Base-by-base conservation (phyloP, 2,329 filamentous ascomycete genomes). In the Gnomoniopsis smithogilvyi region DNA sequence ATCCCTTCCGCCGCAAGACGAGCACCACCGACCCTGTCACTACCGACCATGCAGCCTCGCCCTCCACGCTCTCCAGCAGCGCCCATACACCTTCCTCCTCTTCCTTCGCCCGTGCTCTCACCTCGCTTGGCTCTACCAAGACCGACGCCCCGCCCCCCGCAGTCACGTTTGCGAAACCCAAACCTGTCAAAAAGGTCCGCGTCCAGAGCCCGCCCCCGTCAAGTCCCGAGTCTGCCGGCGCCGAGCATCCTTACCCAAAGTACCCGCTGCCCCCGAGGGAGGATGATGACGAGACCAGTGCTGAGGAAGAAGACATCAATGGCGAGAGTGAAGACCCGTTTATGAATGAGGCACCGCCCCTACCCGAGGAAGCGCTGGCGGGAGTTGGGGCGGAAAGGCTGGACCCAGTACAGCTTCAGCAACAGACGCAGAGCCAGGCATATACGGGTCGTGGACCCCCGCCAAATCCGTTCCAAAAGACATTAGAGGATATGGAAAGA, bases 141-240 rank as follows among this genome's bases (percentile, higher is more conserved):
- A 68, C 72, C 22, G 64, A 64, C 46, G 69, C 69, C 24, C 67
- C 69, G 47, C 69, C 74, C 58, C 71, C 68, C 33, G 68, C 62
- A 41, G 72, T 67, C 64, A 76, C 66, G 36, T 72, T 70, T 58
- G 67, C 69, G 64, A 80, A 73, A 64, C 69, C 71, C 45, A 90
- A 81, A 76, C 76, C 84, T 43, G 78, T 82, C 60, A 89, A 89
- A 73, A 88, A 84, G 67, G 87, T 90, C 61, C 84, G 87, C 67
- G 82, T 88, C 10, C 80, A 87, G 68, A 87, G 84, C 46, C 85
- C 85, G 54, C 84, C 84, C 60, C 84, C 84, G 3, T 79, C 81
- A n/a, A 81, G 81, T 14, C 80, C 82, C 64, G 81, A 84, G 64
- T 82, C 80, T 66, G 71, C 73, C 67, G 72, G 71, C 3, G 66